phyloP scores from a whole-genome alignment of 1,139 yeast genomes.

The Eremothecium cymbalariae region DNA sequence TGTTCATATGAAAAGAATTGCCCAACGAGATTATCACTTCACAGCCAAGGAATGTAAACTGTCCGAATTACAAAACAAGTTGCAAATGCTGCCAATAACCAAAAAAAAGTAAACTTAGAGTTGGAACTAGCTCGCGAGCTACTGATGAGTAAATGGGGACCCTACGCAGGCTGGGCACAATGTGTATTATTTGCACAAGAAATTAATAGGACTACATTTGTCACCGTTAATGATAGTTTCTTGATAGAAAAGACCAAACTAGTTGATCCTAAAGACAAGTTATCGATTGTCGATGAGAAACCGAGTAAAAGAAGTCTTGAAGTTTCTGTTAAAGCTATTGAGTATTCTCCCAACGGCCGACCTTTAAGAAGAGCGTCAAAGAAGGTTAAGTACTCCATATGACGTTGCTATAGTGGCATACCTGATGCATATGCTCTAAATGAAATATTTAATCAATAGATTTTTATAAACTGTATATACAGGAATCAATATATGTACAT shows the following conservation, averaged over 20 bases:
- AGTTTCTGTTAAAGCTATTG: constrained; percentile 16
- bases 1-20: constrained; percentile 93
- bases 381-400: constrained; percentile 9
- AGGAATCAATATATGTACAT: constrained; percentile 2
- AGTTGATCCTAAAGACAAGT: constrained; percentile 8
- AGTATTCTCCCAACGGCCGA: constrained; percentile 26
- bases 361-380: constrained; percentile 26
- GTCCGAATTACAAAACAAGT: constrained; percentile 27
- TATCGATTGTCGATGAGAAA: constrained; percentile 1
- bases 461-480: constrained; percentile 1
- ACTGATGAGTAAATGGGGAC: constrained; percentile 71
- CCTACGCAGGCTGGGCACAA: constrained; percentile 97
- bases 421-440: not conserved
- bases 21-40: constrained; percentile 68
- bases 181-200: constrained; percentile 85
- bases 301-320: constrained; percentile 3
- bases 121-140: constrained; percentile 45
- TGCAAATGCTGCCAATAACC: constrained; percentile 27
- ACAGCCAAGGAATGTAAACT: constrained; percentile 36
- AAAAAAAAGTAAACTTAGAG: constrained; percentile 50
- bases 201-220: constrained; percentile 48
- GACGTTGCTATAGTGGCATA: not conserved
- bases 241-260: constrained; percentile 12
- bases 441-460: not conserved
- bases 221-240: constrained; percentile 19